Evolutionary conservation across 768 basidiomycete genomes (phyloP).

Genomic region (Lyophyllum shimeji): DNA sequence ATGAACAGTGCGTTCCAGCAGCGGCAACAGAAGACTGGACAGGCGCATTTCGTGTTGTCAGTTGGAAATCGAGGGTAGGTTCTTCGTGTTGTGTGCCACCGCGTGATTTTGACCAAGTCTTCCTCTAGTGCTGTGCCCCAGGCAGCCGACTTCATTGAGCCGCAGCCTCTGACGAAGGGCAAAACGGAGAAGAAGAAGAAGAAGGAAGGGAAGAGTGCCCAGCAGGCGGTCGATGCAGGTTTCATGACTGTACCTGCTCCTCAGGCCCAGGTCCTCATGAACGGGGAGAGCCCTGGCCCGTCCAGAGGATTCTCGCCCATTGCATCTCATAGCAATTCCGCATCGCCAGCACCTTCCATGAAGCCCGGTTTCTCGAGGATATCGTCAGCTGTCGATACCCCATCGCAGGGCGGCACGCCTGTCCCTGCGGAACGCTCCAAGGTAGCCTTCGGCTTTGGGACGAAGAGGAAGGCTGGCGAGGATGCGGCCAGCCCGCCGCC

Average conservation of each 20-base stretch:
- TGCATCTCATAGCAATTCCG: conserved; percentile 32
- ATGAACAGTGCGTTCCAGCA: conserved; percentile 95
- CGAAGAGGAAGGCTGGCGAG: conserved; percentile 78
- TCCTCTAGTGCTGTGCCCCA: conserved; percentile 79
- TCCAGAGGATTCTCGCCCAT: conserved; percentile 31
- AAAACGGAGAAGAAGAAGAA: conserved; percentile 87
- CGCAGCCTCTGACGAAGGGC: conserved; percentile 77
- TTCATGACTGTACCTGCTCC: conserved; percentile 77
- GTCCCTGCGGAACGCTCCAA: conserved; percentile 67
- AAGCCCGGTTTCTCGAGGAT: conserved; percentile 80
- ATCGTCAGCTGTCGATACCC: conserved; percentile 54
- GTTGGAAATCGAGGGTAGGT: conserved; percentile 90
- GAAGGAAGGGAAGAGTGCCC: conserved; percentile 62
- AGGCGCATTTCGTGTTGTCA: conserved; percentile 94
- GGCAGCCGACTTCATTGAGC: conserved; percentile 75
- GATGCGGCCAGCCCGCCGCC: conserved; percentile 65
- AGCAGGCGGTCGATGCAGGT: conserved; percentile 49
- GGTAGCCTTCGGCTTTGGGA: conserved; percentile 74
- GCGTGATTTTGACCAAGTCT: conserved; percentile 10
- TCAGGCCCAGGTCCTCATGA: conserved; percentile 35
- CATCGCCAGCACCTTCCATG: conserved; percentile 55
- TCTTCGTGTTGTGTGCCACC: background rate
- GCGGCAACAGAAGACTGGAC: conserved; percentile 90
- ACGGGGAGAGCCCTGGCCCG: conserved; percentile 49
- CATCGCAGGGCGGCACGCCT: conserved; percentile 55